Conservation (phyloP, 1,284 basidiomycete species). For the Hemileia vastatrix region DNA sequence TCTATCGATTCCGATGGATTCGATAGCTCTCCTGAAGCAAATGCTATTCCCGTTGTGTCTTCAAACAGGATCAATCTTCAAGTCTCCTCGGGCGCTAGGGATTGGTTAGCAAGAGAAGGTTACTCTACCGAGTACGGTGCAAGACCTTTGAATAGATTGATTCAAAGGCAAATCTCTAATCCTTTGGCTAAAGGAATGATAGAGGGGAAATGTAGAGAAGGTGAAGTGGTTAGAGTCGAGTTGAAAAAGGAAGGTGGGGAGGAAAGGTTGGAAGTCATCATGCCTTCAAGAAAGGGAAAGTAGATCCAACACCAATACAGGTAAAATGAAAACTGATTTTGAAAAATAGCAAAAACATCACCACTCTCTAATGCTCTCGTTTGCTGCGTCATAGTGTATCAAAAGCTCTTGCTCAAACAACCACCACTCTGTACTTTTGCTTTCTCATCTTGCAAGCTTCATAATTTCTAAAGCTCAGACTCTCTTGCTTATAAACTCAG, state of each 20-base stretch:
- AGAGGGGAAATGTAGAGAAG: conserved; percentile 25
- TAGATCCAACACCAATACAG: no score
- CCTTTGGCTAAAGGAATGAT: conserved; percentile 32
- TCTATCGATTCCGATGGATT: background rate
- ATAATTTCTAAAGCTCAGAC: no score
- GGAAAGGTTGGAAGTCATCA: background rate
- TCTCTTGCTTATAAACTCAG: no score
- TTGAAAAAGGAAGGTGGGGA: background rate
- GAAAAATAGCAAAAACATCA: no score
- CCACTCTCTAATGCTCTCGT: no score
- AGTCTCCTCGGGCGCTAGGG: conserved; percentile 56
- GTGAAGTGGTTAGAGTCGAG: conserved; percentile 26
- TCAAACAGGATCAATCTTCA: conserved; percentile 62
- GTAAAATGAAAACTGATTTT: no score
- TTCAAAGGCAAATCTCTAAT: conserved; percentile 34
- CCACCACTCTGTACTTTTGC: no score
- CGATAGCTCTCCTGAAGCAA: background rate
- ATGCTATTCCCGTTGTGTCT: background rate
- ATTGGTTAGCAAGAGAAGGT: conserved; percentile 67
- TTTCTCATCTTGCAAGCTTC: no score
- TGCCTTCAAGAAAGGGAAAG: background rate
- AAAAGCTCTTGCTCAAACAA: no score
- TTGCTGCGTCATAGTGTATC: no score
- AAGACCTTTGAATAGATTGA: conserved; percentile 50
- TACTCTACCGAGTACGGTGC: conserved; percentile 79